Percentiles rank a stretch among this genome's conserved stretches.
These are phyloP conservation scores for Aspergillus sp. DNA, from an alignment of 2,329 filamentous ascomycete genomes.

Conservation along the genomic window DNA sequence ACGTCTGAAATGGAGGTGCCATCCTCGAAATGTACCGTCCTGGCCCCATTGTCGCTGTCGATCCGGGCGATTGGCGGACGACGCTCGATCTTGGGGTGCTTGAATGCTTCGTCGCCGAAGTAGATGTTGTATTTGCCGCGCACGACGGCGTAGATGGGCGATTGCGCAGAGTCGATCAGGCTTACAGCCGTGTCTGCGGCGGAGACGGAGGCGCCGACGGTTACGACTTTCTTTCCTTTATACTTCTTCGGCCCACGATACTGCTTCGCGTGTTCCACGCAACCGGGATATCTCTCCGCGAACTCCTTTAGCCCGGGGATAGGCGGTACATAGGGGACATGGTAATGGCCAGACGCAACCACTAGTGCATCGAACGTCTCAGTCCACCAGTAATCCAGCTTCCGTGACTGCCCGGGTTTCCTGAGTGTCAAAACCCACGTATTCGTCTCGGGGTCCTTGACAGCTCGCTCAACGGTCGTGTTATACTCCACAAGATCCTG, in stretches of 20 bases:
- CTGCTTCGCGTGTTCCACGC: slow-evolving; percentile 44
- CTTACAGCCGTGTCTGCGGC: slow-evolving; percentile 62
- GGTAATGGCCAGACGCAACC: slow-evolving; percentile 62
- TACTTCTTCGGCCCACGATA: slow-evolving; percentile 42
- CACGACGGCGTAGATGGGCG: slow-evolving; percentile 56
- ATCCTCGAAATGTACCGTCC: slow-evolving; percentile 56
- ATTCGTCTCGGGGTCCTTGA: slow-evolving; percentile 47
- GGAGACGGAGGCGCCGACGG: slow-evolving; percentile 65
- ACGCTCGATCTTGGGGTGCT: slow-evolving; percentile 51
- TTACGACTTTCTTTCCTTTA: slow-evolving; percentile 53
- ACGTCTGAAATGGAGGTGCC: slow-evolving; percentile 54
- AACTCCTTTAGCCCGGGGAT: slow-evolving; percentile 46
- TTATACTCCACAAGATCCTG: slow-evolving; percentile 46
- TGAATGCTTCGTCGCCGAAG: slow-evolving; percentile 60
- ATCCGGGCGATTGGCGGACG: slow-evolving; percentile 30
- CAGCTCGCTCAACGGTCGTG: slow-evolving; percentile 61
- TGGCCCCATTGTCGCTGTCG: slow-evolving; percentile 44
- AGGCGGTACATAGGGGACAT: slow-evolving; percentile 53
- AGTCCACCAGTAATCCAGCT: slow-evolving; percentile 60
- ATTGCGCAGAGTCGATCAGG: slow-evolving; percentile 46
- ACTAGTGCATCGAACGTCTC: slow-evolving; percentile 64
- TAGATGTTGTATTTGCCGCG: slow-evolving; percentile 55
- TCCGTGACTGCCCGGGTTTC: slow-evolving; percentile 28
- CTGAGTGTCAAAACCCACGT: slow-evolving; percentile 58
- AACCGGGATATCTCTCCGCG: slow-evolving; percentile 37